A percentile compares a stretch with the other conserved stretches of the same genome.
These are phyloP conservation scores for Wickerhamiella sorbophila DNA, from an alignment of 805 yeast species.

Conservation along the genomic window DNA sequence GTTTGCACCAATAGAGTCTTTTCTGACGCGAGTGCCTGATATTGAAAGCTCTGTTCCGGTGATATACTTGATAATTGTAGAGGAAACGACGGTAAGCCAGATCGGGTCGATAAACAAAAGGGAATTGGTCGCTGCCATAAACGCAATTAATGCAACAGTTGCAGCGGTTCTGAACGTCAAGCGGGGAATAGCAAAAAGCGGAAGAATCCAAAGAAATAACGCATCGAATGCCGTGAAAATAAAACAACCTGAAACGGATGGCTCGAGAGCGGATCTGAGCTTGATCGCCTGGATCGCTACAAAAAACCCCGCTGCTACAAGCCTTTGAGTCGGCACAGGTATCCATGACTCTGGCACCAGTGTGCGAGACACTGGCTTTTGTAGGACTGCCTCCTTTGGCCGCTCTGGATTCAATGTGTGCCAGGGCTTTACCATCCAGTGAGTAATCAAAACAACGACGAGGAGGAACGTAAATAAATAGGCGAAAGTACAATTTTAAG, in stretches of 20 bases:
- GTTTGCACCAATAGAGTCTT: conserved; percentile 28
- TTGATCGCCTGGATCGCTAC: conserved; percentile 76
- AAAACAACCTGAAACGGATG: conserved; percentile 35
- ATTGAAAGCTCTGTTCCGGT: conserved; percentile 24
- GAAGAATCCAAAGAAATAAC: conserved; percentile 51
- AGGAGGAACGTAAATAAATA: not conserved
- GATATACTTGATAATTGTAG: conserved; percentile 16
- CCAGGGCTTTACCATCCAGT: not conserved
- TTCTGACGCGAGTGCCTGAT: conserved; percentile 23
- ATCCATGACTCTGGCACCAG: conserved; percentile 47
- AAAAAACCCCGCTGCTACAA: conserved; percentile 51
- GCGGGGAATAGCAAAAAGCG: conserved; percentile 62
- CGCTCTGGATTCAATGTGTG: not conserved
- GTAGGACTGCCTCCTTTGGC: not conserved
- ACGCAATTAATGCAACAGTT: conserved; percentile 35
- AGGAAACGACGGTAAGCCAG: conserved; percentile 12
- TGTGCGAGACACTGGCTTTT: conserved; percentile 13
- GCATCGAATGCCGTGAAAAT: conserved; percentile 58
- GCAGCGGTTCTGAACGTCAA: conserved; percentile 48
- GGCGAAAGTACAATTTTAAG: too few species aligned
- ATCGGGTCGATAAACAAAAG: conserved; percentile 5
- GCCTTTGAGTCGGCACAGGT: conserved; percentile 54
- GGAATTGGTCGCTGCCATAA: conserved; percentile 35
- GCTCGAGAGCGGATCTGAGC: conserved; percentile 48
- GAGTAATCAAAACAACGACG: not conserved